A percentile compares a stretch with the other conserved stretches of the same genome.
These are phyloP conservation scores for Fusarium dlaminii DNA, from an alignment of 2,329 filamentous ascomycete genomes.

Conservation along the genomic window DNA sequence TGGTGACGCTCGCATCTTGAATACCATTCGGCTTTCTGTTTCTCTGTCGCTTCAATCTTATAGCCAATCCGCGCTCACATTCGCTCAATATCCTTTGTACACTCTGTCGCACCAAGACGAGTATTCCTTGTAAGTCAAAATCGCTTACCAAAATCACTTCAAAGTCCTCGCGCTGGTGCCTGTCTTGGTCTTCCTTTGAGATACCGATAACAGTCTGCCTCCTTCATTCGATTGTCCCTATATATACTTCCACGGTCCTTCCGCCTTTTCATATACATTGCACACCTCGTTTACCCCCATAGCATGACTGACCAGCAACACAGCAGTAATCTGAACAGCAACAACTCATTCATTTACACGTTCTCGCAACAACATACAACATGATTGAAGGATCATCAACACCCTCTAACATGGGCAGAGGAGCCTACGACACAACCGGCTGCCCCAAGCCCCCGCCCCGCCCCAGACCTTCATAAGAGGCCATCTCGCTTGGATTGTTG, in stretches of 20 bases:
- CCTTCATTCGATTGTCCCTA: neutral
- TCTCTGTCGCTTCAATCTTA: slow-evolving; percentile 20
- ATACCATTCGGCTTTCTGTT: slow-evolving; percentile 46
- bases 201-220: neutral
- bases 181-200: slow-evolving; percentile 1
- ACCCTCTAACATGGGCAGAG: slow-evolving; percentile 59
- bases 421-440: slow-evolving; percentile 63
- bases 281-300: neutral
- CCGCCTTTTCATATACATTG: neutral
- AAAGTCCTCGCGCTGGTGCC: slow-evolving; percentile 7
- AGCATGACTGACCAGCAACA: slow-evolving; percentile 28
- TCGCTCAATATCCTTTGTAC: slow-evolving; percentile 25
- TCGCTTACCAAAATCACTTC: slow-evolving; percentile 40
- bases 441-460: slow-evolving; percentile 58
- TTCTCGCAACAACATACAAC: slow-evolving; percentile 41
- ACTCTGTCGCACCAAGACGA: slow-evolving; percentile 44
- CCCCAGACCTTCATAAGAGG: slow-evolving; percentile 51
- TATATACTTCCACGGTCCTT: neutral
- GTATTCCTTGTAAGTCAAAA: slow-evolving; percentile 48
- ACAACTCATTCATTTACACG: slow-evolving; percentile 10
- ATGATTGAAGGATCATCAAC: slow-evolving; percentile 51
- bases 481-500: slow-evolving; percentile 30
- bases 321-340: neutral
- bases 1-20: slow-evolving; percentile 48
- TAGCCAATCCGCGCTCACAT: slow-evolving; percentile 36